A percentile compares a stretch with the other conserved stretches of the same genome.
Evolutionary conservation across 352 stramenopile genomes (phyloP).

Genomic region (Phytopythium aichiense): DNA sequence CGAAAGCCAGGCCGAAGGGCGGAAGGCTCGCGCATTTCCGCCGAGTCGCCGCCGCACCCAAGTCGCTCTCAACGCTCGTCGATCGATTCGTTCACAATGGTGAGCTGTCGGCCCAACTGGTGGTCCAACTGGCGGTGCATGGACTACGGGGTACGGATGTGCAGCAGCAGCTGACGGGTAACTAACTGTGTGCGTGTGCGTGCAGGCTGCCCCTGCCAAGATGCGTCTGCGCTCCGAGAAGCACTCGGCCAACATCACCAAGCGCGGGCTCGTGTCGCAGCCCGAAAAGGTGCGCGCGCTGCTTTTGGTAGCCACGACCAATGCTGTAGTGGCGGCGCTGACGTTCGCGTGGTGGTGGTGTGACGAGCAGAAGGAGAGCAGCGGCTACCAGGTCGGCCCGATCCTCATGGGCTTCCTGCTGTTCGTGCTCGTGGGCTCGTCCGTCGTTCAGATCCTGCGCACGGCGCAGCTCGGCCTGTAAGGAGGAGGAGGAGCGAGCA

Average conservation of each 20-base stretch:
- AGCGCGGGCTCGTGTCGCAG: conserved; percentile 77
- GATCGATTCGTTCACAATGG: no score
- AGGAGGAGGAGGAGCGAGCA: conserved; percentile 10
- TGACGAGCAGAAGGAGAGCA: conserved; percentile 44
- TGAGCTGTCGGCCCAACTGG: no score
- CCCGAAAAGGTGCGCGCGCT: conserved; percentile 53
- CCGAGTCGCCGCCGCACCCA: no score
- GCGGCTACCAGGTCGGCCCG: conserved; percentile 70
- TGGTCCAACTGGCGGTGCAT: neutral
- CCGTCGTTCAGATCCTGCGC: conserved; percentile 82
- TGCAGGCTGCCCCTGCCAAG: conserved; percentile 65
- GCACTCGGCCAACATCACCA: conserved; percentile 86
- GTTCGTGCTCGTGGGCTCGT: conserved; percentile 85
- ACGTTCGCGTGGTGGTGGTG: neutral
- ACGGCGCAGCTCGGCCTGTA: conserved; percentile 74
- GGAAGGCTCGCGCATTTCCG: no score
- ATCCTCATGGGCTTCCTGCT: conserved; percentile 84
- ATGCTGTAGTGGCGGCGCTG: neutral
- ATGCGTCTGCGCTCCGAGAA: conserved; percentile 86
- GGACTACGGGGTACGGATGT: neutral
- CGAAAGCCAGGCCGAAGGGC: no score
- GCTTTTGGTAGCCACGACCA: neutral
- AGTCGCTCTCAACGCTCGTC: no score
- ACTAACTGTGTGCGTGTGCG: neutral
- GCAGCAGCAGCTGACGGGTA: no score